Conservation (phyloP, 2,329 filamentous ascomycete species). For the Arthrinium puccinioides region DNA sequence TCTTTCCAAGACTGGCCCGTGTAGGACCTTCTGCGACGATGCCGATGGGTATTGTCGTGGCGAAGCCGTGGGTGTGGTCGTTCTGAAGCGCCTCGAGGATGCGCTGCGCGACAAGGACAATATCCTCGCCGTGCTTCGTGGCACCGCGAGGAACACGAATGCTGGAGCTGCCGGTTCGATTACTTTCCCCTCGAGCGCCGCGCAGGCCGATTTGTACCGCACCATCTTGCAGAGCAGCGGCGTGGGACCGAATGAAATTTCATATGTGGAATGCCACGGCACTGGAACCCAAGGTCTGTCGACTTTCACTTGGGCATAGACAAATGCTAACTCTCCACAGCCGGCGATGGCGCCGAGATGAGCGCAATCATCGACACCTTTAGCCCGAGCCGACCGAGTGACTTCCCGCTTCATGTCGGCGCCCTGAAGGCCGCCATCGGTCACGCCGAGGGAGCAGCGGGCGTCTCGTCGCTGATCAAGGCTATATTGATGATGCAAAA, state of each 20-base stretch:
- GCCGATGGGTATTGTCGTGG: constrained; percentile 45
- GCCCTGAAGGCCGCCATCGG: constrained; percentile 21
- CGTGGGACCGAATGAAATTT: constrained; percentile 9
- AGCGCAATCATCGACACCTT: constrained; percentile 11
- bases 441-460: constrained; percentile 19
- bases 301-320: too few species aligned
- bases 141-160: constrained; percentile 27
- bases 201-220: constrained; percentile 20
- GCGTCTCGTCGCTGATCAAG: constrained; percentile 19
- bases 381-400: constrained; percentile 10
- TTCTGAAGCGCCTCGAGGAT: constrained; percentile 36
- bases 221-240: constrained; percentile 14
- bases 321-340: constrained; percentile 2
- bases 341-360: constrained; percentile 21
- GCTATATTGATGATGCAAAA: constrained; percentile 17
- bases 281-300: constrained; percentile 24
- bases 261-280: constrained; percentile 26
- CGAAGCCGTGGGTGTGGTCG: constrained; percentile 35
- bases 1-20: constrained; percentile 12
- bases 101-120: constrained; percentile 38
- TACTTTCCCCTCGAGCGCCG: constrained; percentile 25
- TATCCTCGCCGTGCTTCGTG: constrained; percentile 27
- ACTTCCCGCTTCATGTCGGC: constrained; percentile 6
- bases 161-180: constrained; percentile 25
- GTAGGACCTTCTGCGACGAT: constrained; percentile 24